Percentiles rank a stretch among this genome's conserved stretches.
Conservation (phyloP, 164 flowering plant species). For the Cinnamomum micranthum region DNA sequence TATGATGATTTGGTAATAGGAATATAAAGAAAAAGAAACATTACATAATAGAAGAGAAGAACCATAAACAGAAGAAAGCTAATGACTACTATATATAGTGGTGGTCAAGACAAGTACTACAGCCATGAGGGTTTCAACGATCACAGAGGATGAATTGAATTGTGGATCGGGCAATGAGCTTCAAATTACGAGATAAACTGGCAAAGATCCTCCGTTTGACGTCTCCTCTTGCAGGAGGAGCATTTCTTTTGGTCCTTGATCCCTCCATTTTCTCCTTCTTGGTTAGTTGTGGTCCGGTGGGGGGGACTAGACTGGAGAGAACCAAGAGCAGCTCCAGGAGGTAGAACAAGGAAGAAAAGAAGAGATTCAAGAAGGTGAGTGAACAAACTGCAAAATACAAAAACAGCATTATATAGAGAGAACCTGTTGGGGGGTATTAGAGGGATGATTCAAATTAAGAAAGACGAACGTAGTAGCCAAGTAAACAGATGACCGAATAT, state of each 20-base stretch:
- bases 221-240: neutral
- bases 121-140: neutral
- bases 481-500: too few species aligned
- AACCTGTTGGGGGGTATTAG: too few species aligned
- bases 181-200: neutral
- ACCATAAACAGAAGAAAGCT: neutral
- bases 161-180: neutral
- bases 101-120: neutral
- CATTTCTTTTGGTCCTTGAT: neutral
- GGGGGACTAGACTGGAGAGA: too few species aligned
- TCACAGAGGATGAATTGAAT: neutral
- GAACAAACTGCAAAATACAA: too few species aligned
- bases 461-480: too few species aligned
- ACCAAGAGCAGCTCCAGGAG: neutral
- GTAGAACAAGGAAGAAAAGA: neutral
- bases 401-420: too few species aligned
- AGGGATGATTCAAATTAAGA: too few species aligned
- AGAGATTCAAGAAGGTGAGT: neutral
- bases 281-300: too few species aligned
- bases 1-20: too few species aligned
- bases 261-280: neutral
- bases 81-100: neutral
- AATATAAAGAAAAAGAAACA: too few species aligned
- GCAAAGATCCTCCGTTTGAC: neutral
- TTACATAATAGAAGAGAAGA: too few species aligned